Evolutionary conservation across 805 yeast species (phyloP), one percentile per base, ranked within the genome.

Genomic region (Diddensiella santjacobensis): DNA sequence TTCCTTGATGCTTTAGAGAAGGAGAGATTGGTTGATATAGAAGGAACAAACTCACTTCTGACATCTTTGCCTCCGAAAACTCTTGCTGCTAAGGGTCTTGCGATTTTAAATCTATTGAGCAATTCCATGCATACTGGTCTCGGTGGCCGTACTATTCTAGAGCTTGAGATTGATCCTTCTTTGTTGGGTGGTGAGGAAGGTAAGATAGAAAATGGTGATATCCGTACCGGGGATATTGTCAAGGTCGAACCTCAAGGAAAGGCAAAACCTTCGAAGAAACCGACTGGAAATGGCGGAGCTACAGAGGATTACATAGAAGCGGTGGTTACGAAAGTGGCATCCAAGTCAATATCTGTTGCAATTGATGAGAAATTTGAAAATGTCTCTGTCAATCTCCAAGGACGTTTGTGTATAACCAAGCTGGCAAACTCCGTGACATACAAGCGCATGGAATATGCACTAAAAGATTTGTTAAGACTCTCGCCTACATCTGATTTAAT

Each of bases 161-260:
- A 87, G 54, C 65, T 91, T 45, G 70, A 58, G 15, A 67, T 71
- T 23, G 91, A 85, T 53, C 69, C 82, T 0, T 76, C 68, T 8
- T 58, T 53, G 45, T 63, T 60, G 22, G 68, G 68, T 30, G 60
- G 66, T 22, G 64, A 59, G 26, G 63, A 59, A n/a, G 65, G 59
- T 15, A 59, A 55, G 17, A 29, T 78, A 4, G 72, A 69, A 11
- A 54, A 67, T 15, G 84, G 86, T 0, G 78, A 78, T 20, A 63
- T 87, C 22, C 74, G 80, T 54, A 75, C 77, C 3, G 96, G 96
- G 11, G 96, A 88, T 65, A 81, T 87, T 37, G 90, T 88, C 2
- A 75, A 72, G 55, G 51, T 87, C 10, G 80, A 81, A 19, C 59
- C 37, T 49, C 50, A 52, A 6, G 53, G 43, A 3, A 48, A 47